Percentiles rank a stretch among this genome's conserved stretches.
Evolutionary conservation across 352 stramenopile genomes (phyloP).

Genomic region (Globisporangium radiosum): DNA sequence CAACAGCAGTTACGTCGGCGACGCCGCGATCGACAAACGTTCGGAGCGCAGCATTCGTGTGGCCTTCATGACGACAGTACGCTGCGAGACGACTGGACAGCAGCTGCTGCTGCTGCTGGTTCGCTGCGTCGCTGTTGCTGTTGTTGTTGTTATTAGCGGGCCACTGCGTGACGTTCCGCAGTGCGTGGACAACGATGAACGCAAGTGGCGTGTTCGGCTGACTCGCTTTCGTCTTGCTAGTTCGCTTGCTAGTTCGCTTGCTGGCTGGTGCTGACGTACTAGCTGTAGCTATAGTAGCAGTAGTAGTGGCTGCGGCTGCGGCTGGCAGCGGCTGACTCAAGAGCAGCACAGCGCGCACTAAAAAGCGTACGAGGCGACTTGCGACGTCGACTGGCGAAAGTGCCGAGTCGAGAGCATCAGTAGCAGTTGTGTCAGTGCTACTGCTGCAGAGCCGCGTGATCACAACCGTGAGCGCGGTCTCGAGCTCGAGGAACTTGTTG

Average conservation of each 20-base stretch:
- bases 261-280: too few species aligned
- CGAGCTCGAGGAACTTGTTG: constrained; percentile 57
- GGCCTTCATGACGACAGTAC: constrained; percentile 15
- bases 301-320: neutral
- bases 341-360: constrained; percentile 30
- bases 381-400: constrained; percentile 17
- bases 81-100: too few species aligned
- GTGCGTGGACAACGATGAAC: constrained; percentile 48
- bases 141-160: neutral
- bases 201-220: constrained; percentile 50
- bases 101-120: too few species aligned
- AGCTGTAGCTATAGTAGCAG: neutral
- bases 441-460: constrained; percentile 16
- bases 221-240: constrained; percentile 19
- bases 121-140: neutral
- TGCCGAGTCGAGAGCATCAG: too few species aligned
- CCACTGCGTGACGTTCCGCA: constrained; percentile 29
- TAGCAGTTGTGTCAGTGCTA: neutral
- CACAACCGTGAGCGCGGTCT: constrained; percentile 23
- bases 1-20: neutral
- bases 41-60: constrained; percentile 20
- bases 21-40: constrained; percentile 27
- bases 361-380: constrained; percentile 11
- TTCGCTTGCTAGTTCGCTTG: constrained; percentile 10
- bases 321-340: constrained; percentile 19